A percentile compares a stretch with the other conserved stretches of the same genome.
Evolutionary conservation across 2,329 filamentous ascomycete species (phyloP).

Genomic region (Trichoderma breve): DNA sequence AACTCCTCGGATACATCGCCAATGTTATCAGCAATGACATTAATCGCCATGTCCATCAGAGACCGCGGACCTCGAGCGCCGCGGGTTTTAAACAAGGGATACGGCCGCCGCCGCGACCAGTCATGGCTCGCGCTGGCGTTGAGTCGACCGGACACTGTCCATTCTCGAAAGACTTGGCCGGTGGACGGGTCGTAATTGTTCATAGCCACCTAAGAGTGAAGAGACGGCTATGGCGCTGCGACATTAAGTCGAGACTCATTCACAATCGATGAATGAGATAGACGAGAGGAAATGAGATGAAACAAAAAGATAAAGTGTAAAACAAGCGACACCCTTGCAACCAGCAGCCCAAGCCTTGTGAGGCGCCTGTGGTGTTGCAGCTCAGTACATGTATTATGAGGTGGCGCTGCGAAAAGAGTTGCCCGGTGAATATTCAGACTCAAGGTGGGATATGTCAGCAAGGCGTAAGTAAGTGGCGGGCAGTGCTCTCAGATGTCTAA

Average conservation of each 20-base stretch:
- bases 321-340: not conserved
- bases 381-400: not conserved
- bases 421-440: not conserved
- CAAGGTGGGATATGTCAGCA: slow-evolving; percentile 15
- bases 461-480: not conserved
- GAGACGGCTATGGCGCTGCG: not conserved
- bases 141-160: slow-evolving; percentile 33
- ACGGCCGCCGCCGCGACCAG: slow-evolving; percentile 37
- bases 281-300: not conserved
- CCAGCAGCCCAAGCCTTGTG: not conserved
- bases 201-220: slow-evolving; percentile 26
- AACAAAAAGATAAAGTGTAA: not conserved
- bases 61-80: slow-evolving; percentile 36
- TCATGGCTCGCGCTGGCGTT: slow-evolving; percentile 29
- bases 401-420: not conserved
- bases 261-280: not conserved
- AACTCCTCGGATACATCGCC: slow-evolving; percentile 35
- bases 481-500: not conserved
- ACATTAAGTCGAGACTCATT: not conserved
- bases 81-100: slow-evolving; percentile 29
- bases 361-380: not conserved
- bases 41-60: slow-evolving; percentile 40
- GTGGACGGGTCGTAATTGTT: slow-evolving; percentile 36
- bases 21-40: slow-evolving; percentile 39
- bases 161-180: slow-evolving; percentile 41